phyloP scores from a whole-genome alignment of 257 asterid species.

The Parsonsia alboflavescens region DNA sequence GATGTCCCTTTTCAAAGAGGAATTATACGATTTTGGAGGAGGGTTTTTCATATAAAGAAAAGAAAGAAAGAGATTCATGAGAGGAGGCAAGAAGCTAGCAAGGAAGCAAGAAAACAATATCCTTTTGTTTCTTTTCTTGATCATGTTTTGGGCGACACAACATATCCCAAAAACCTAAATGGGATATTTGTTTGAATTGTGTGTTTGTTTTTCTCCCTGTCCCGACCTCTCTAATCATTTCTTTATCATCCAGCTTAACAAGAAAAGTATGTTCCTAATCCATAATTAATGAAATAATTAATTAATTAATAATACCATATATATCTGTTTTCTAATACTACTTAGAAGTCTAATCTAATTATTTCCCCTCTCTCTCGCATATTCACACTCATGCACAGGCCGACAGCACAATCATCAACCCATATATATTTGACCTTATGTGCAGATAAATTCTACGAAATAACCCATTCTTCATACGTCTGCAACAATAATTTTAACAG shows the following conservation, averaged over 20 bases:
- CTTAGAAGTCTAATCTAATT: no score
- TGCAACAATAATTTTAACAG: no score
- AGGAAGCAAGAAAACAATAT: conserved; percentile 46
- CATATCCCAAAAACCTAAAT: conserved; percentile 15
- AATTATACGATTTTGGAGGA: background rate
- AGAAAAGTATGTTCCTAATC: conserved; percentile 4
- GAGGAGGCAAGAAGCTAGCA: conserved; percentile 20
- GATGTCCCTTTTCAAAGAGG: background rate
- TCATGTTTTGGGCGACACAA: conserved; percentile 43
- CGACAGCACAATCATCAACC: conserved; percentile 10
- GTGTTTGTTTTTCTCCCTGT: conserved; percentile 12
- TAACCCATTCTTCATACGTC: no score
- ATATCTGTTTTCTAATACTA: no score
- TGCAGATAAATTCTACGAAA: background rate
- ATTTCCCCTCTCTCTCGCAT: background rate
- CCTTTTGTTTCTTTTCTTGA: conserved; percentile 36
- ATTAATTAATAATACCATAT: no score
- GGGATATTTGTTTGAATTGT: conserved; percentile 18
- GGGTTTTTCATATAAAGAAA: no score
- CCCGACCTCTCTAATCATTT: conserved; percentile 39
- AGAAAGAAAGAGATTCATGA: background rate
- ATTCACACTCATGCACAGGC: background rate
- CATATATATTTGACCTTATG: background rate
- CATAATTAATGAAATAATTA: background rate
- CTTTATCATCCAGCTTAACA: conserved; percentile 19